A percentile compares a stretch with the other conserved stretches of the same genome.
Conservation (phyloP, 2,329 filamentous ascomycete genomes). For the Ilyonectria robusta region DNA sequence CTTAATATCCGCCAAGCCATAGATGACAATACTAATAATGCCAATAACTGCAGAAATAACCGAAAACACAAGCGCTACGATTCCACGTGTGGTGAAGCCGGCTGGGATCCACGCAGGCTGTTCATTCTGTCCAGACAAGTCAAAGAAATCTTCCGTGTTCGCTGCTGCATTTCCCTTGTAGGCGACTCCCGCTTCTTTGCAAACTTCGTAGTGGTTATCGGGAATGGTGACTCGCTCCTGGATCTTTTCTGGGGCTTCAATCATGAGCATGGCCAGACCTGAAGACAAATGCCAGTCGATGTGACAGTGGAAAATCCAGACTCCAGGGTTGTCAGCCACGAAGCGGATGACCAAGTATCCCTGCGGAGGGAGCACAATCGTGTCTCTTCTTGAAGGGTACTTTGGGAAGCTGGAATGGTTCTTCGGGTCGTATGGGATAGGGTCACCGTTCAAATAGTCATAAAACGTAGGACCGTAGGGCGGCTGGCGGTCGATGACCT, state of each 20-base stretch:
- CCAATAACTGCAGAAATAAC: conserved; percentile 78
- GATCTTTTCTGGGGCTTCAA: conserved; percentile 74
- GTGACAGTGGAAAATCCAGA: conserved; percentile 86
- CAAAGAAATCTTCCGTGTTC: conserved; percentile 74
- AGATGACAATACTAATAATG: conserved; percentile 35
- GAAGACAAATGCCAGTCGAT: conserved; percentile 83
- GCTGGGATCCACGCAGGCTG: conserved; percentile 69
- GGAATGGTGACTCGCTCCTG: conserved; percentile 75
- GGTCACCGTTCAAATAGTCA: conserved; percentile 68
- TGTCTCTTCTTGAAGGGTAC: conserved; percentile 78
- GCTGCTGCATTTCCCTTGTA: conserved; percentile 81
- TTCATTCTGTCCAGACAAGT: conserved; percentile 73
- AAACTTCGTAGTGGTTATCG: conserved; percentile 69
- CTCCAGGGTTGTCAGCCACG: conserved; percentile 75
- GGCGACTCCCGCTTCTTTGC: conserved; percentile 65
- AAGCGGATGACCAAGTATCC: conserved; percentile 80
- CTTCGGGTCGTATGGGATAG: conserved; percentile 53
- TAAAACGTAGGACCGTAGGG: conserved; percentile 49
- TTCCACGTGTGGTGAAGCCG: conserved; percentile 78
- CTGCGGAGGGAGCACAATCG: conserved; percentile 73
- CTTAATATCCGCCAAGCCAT: conserved; percentile 27
- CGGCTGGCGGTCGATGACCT: conserved; percentile 69
- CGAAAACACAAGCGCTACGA: conserved; percentile 83
- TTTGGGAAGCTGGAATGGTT: conserved; percentile 61
- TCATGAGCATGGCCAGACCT: conserved; percentile 74